These are phyloP conservation scores for Metschnikowia santaceciliae DNA, from an alignment of 805 yeast genomes.

Conservation along the genomic window DNA sequence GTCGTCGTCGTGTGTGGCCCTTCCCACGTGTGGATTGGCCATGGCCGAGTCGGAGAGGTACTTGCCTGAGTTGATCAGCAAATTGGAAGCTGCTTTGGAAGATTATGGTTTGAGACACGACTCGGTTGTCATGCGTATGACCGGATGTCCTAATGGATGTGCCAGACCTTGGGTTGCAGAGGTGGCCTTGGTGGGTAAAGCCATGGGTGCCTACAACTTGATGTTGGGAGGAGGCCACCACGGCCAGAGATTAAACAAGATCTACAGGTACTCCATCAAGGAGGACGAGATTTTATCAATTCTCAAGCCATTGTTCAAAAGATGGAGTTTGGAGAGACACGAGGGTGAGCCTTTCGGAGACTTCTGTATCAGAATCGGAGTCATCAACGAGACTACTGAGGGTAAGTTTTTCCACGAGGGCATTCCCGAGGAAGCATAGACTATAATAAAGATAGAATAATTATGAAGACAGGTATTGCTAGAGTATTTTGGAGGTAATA, in stretches of 20 bases:
- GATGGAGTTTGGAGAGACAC: slow-evolving; percentile 88
- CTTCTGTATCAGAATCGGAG: slow-evolving; percentile 80
- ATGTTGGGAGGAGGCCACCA: slow-evolving; percentile 95
- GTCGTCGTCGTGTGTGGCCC: slow-evolving; percentile 95
- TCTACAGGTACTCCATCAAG: slow-evolving; percentile 80
- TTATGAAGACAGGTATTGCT: no score
- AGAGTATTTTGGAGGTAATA: no score
- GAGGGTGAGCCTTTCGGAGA: slow-evolving; percentile 97
- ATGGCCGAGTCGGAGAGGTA: slow-evolving; percentile 98
- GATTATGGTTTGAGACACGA: slow-evolving; percentile 93
- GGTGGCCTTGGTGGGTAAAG: slow-evolving; percentile 92
- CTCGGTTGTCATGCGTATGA: slow-evolving; percentile 94
- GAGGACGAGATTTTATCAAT: slow-evolving; percentile 82
- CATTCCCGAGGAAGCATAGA: slow-evolving; percentile 69
- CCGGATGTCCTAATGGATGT: slow-evolving; percentile 98
- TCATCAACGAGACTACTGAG: slow-evolving; percentile 81
- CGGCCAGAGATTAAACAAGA: slow-evolving; percentile 89
- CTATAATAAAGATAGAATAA: neutral
- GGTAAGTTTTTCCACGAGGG: slow-evolving; percentile 96
- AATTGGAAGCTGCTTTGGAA: slow-evolving; percentile 82
- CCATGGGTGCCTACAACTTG: slow-evolving; percentile 87
- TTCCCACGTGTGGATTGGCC: slow-evolving; percentile 98
- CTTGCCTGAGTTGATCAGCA: slow-evolving; percentile 75
- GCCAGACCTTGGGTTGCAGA: slow-evolving; percentile 98
- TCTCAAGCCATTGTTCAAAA: slow-evolving; percentile 82